These are phyloP conservation scores for Stevia rebaudiana DNA, from an alignment of 140 eudicot species.

Conservation along the genomic window DNA sequence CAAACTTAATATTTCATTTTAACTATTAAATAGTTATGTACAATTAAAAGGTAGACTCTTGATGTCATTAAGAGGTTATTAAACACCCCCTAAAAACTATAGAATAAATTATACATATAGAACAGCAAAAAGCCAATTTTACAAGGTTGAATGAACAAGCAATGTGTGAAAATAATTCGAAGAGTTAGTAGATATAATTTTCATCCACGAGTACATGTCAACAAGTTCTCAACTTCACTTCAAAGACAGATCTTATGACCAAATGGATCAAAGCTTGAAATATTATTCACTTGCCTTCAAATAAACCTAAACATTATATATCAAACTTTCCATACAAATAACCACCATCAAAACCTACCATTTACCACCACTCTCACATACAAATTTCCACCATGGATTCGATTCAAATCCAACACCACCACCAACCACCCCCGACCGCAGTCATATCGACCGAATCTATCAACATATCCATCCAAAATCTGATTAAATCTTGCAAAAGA, in stretches of 20 bases:
- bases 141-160: background rate
- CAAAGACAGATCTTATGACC: slow-evolving; percentile 15
- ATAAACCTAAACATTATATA: slow-evolving; percentile 3
- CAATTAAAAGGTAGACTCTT: too few relatives aligned
- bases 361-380: background rate
- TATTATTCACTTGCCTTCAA: slow-evolving; percentile 22
- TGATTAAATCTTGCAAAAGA: slow-evolving; percentile 38
- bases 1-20: too few relatives aligned
- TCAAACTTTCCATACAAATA: slow-evolving; percentile 14
- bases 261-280: slow-evolving; percentile 7
- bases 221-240: slow-evolving; percentile 20
- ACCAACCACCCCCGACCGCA: slow-evolving; percentile 19
- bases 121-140: background rate
- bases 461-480: slow-evolving; percentile 34
- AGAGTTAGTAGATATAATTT: background rate
- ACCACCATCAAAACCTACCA: slow-evolving; percentile 10
- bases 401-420: slow-evolving; percentile 17
- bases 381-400: slow-evolving; percentile 22
- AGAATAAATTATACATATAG: too few relatives aligned
- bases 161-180: background rate
- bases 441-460: slow-evolving; percentile 18
- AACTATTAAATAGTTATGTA: too few relatives aligned
- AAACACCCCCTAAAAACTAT: too few relatives aligned
- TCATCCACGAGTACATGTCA: too few relatives aligned
- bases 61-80: too few relatives aligned